Evolutionary conservation across 495 filamentous ascomycete species (phyloP), one percentile per base, ranked within the genome.

Genomic region (Penicillium bovifimosum): DNA sequence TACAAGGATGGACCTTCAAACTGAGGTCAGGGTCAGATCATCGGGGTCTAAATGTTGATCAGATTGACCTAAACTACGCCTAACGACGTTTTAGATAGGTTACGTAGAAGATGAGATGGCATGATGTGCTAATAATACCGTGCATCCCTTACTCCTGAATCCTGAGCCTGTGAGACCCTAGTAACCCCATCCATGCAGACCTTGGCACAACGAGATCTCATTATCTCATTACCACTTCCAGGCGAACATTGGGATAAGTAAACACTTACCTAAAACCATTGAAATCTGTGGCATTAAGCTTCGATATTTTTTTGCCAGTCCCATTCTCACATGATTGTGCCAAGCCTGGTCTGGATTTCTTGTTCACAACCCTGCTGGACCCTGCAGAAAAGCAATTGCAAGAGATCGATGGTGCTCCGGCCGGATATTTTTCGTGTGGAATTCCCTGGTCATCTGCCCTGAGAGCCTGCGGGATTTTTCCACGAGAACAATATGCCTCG

Each of bases 401-500:
- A 16, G 17, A 41, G 18, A n/a, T 6, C 14, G n/a, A 33, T 16
- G 27, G 16, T 28, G 31, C 38, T 8, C 34, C 8, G 7, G 34
- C 36, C 36, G 36, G n/a, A 3, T 47, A 20, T 17, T 47, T 38
- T 47, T 38, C 45, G 20, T 46, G 45, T 24, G 20, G 20, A 24
- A 5, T 27, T 54, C 34, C 39, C 8, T 41, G 44, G 32, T 47
- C 47, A 58, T 48, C 9, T 36, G 5, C 29, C 39, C 32, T 47
- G 50, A 47, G 53, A 17, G 36, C 32, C 20, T 40, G 20, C 20
- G 20, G 2, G 16, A 40, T n/a, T 31, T 43, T 35, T 26, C 36
- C 20, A 24, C 41, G 52, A 53, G 52, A 58, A 58, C 47, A 39
- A 61, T 4, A 24, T 62, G 59, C 53, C 41, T 55, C 50, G 52